A percentile compares a stretch with the other conserved stretches of the same genome.
These are phyloP conservation scores for Tolypocladium tundrense DNA, from an alignment of 2,329 filamentous ascomycete species.

Conservation along the genomic window DNA sequence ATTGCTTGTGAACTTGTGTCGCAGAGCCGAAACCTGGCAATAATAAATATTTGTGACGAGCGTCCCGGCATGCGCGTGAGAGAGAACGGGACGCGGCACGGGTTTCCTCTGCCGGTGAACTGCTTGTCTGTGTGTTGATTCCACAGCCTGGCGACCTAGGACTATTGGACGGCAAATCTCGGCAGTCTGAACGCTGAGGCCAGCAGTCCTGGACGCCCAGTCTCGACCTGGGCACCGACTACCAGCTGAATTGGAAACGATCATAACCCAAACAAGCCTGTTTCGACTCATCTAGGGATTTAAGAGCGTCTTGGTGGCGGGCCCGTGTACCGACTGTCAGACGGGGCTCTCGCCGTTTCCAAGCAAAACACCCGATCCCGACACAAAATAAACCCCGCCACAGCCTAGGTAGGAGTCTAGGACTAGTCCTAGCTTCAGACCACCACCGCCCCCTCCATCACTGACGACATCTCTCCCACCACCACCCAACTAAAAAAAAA, in stretches of 20 bases:
- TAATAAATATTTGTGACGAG: neutral
- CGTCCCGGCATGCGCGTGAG: neutral
- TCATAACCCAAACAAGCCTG: too few species aligned
- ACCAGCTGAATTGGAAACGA: neutral
- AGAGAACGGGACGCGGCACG: neutral
- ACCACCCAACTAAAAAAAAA: slow-evolving; percentile 11
- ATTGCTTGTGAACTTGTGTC: neutral
- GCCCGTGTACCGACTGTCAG: too few species aligned
- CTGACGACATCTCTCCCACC: slow-evolving; percentile 26
- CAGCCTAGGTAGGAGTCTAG: slow-evolving; percentile 3
- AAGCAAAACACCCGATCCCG: slow-evolving; percentile 8
- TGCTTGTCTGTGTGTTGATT: neutral
- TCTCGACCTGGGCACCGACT: neutral
- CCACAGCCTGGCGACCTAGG: neutral
- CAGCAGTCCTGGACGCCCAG: neutral
- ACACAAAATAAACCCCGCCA: slow-evolving; percentile 16
- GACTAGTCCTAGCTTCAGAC: slow-evolving; percentile 2
- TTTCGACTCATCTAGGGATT: neutral
- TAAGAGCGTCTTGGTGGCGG: too few species aligned
- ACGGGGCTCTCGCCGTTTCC: neutral
- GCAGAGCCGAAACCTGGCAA: neutral
- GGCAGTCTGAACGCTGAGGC: neutral
- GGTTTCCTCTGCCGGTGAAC: neutral
- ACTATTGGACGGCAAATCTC: neutral
- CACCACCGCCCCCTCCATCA: slow-evolving; percentile 17